phyloP scores from a whole-genome alignment of 306 rosid species.

The Gynostemma pentaphyllum region DNA sequence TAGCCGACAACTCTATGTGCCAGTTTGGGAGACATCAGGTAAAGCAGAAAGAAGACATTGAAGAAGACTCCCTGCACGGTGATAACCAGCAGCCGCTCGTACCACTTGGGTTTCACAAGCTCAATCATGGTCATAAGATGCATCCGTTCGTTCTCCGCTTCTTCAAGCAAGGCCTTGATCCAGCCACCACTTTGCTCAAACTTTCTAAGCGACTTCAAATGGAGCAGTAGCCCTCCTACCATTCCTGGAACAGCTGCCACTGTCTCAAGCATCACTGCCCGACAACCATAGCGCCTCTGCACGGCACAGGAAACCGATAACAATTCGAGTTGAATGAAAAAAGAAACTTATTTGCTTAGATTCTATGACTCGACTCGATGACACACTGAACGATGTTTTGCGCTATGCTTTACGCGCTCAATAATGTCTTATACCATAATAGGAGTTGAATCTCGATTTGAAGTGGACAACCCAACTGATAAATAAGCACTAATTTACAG shows the following conservation, averaged over 20 bases:
- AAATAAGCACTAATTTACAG: no score
- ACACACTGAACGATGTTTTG: no score
- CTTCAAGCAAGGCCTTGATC: slow-evolving; percentile 75
- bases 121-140: slow-evolving; percentile 75
- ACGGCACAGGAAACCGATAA: neutral
- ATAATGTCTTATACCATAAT: no score
- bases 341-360: no score
- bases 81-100: slow-evolving; percentile 53
- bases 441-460: no score
- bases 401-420: no score
- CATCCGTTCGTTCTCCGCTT: slow-evolving; percentile 87
- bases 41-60: slow-evolving; percentile 50
- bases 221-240: slow-evolving; percentile 72
- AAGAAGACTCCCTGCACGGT: slow-evolving; percentile 75
- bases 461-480: no score
- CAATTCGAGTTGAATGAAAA: neutral
- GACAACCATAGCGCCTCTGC: slow-evolving; percentile 60
- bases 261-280: slow-evolving; percentile 64
- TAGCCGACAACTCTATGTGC: slow-evolving; percentile 73
- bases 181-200: slow-evolving; percentile 66
- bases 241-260: slow-evolving; percentile 73
- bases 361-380: no score
- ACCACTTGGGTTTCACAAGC: slow-evolving; percentile 65
- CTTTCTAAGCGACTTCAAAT: slow-evolving; percentile 44
- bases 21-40: slow-evolving; percentile 45